A percentile compares a stretch with the other conserved stretches of the same genome.
phyloP scores from a whole-genome alignment of 2,329 filamentous ascomycete species.

The Penicillium sp. region DNA sequence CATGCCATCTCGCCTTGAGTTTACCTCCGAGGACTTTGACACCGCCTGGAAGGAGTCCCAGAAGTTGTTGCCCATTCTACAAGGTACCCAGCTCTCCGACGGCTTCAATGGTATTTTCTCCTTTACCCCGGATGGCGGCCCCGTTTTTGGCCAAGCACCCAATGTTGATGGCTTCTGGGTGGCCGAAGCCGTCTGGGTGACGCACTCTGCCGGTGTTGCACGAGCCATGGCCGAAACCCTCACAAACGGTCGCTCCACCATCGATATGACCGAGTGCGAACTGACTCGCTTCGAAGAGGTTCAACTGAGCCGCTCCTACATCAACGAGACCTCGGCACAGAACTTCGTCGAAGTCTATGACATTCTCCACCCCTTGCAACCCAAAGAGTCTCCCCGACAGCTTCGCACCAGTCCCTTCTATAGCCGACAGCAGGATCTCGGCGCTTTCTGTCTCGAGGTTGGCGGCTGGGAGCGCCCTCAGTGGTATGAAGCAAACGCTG shows the following conservation, averaged over 20 bases:
- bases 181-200: constrained; percentile 64
- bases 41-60: constrained; percentile 57
- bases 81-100: constrained; percentile 50
- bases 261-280: constrained; percentile 58
- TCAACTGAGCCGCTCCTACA: constrained; percentile 53
- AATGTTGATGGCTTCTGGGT: constrained; percentile 59
- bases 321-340: constrained; percentile 56
- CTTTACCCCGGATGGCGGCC: constrained; percentile 61
- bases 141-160: constrained; percentile 56
- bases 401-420: constrained; percentile 58
- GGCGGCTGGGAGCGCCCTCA: constrained; percentile 61
- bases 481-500: constrained; percentile 57
- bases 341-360: constrained; percentile 64
- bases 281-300: constrained; percentile 59
- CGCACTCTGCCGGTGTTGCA: constrained; percentile 60
- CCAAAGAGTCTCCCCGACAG: constrained; percentile 54
- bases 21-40: constrained; percentile 57
- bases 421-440: constrained; percentile 50
- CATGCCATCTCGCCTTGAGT: constrained; percentile 60
- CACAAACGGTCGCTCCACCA: constrained; percentile 52
- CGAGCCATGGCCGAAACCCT: constrained; percentile 57
- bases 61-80: constrained; percentile 52
- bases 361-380: constrained; percentile 59
- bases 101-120: constrained; percentile 65
- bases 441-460: constrained; percentile 53